Evolutionary conservation across 1,139 yeast genomes (phyloP).

Genomic region (Taphrina flavorubra): DNA sequence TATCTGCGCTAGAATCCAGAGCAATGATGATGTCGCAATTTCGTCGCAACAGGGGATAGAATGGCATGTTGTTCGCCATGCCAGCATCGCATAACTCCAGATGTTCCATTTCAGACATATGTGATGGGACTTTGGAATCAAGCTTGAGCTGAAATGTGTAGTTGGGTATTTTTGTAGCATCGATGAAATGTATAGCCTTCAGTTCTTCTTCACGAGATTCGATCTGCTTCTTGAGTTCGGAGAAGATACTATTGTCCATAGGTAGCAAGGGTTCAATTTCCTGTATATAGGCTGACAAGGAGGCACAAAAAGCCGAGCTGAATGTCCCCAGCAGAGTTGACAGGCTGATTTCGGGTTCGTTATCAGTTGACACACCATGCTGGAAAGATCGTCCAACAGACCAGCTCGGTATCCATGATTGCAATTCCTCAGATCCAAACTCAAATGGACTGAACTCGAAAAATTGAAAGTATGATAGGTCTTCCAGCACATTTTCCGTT

Average conservation of each 20-base stretch:
- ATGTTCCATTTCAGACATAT: slow-evolving; percentile 39
- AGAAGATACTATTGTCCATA: slow-evolving; percentile 26
- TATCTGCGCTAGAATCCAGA: slow-evolving; percentile 47
- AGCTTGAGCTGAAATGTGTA: slow-evolving; percentile 45
- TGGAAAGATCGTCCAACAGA: slow-evolving; percentile 46
- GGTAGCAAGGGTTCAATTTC: slow-evolving; percentile 46
- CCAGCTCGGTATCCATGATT: slow-evolving; percentile 48
- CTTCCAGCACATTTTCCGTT: background rate
- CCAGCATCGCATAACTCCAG: slow-evolving; percentile 48
- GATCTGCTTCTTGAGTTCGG: slow-evolving; percentile 43
- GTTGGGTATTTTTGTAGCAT: slow-evolving; percentile 47
- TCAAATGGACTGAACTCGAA: slow-evolving; percentile 48
- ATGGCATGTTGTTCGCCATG: slow-evolving; percentile 48
- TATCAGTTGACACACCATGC: slow-evolving; percentile 43
- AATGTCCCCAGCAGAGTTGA: slow-evolving; percentile 47
- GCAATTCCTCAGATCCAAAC: slow-evolving; percentile 47
- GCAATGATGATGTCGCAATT: slow-evolving; percentile 47
- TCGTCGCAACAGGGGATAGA: slow-evolving; percentile 47
- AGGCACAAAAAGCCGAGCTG: slow-evolving; percentile 48
- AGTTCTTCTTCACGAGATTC: slow-evolving; percentile 45
- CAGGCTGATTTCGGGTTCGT: slow-evolving; percentile 45
- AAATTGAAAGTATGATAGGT: slow-evolving; percentile 47
- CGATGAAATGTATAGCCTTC: slow-evolving; percentile 46
- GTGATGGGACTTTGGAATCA: slow-evolving; percentile 44
- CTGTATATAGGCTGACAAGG: slow-evolving; percentile 46